Evolutionary conservation across 2,329 filamentous ascomycete genomes (phyloP).

Genomic region (Curvularia sp.): DNA sequence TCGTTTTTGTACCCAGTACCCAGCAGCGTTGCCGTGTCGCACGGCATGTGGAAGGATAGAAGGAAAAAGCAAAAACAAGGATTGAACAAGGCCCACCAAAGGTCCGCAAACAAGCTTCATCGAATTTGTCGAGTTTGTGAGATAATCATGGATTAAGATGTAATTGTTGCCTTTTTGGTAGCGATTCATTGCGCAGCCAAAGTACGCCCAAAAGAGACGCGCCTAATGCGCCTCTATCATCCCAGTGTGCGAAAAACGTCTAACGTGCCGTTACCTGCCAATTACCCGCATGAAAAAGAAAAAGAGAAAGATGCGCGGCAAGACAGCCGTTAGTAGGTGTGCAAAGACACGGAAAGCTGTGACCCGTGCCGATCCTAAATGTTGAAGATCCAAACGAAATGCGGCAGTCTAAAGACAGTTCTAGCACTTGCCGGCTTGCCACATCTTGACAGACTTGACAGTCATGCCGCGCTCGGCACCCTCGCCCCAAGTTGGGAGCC

Average conservation of each 20-base stretch:
- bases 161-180: conserved; percentile 4
- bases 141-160: conserved; percentile 6
- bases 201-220: conserved; percentile 4
- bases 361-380: neutral
- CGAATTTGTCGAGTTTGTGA: neutral
- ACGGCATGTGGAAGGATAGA: neutral
- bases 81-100: neutral
- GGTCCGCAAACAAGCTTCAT: neutral
- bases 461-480: conserved; percentile 65
- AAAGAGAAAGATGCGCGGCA: neutral
- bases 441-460: conserved; percentile 68
- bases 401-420: neutral
- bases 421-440: conserved; percentile 48
- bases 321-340: neutral
- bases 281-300: neutral
- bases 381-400: neutral
- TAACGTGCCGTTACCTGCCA: conserved; percentile 6
- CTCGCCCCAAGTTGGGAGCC: conserved; percentile 73
- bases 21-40: neutral
- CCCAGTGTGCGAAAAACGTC: conserved; percentile 9
- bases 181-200: neutral
- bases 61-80: neutral
- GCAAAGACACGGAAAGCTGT: neutral
- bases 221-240: conserved; percentile 14
- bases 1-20: neutral